A percentile compares a stretch with the other conserved stretches of the same genome.
These are phyloP conservation scores for Pichia sporocuriosa DNA, from an alignment of 805 yeast genomes.

Conservation along the genomic window DNA sequence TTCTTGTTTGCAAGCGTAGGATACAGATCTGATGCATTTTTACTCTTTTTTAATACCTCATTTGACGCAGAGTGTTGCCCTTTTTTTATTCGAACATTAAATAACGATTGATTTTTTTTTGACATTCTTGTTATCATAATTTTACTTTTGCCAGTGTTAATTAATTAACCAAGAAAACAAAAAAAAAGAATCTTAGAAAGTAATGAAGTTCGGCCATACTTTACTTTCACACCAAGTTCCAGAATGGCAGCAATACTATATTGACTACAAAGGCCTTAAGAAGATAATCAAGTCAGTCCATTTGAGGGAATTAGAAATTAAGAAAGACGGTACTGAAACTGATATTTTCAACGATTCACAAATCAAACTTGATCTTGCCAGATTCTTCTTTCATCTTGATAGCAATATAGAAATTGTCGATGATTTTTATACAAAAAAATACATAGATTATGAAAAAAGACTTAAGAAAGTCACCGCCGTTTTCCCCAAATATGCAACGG, in stretches of 20 bases:
- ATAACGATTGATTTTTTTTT: no score
- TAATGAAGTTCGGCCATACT: slow-evolving; percentile 79
- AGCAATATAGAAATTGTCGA: slow-evolving; percentile 78
- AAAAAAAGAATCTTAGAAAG: no score
- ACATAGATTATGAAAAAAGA: slow-evolving; percentile 66
- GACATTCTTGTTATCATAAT: no score
- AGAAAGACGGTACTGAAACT: slow-evolving; percentile 18
- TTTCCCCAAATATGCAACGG: slow-evolving; percentile 19
- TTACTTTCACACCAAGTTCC: slow-evolving; percentile 83
- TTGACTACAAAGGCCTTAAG: slow-evolving; percentile 82
- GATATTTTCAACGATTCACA: slow-evolving; percentile 36
- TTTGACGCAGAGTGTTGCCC: no score
- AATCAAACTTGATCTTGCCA: slow-evolving; percentile 44
- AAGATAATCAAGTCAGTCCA: slow-evolving; percentile 66
- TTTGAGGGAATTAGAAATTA: slow-evolving; percentile 33
- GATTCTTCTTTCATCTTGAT: slow-evolving; percentile 73
- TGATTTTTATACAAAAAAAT: slow-evolving; percentile 67
- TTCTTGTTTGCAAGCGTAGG: no score
- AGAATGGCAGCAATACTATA: slow-evolving; percentile 79
- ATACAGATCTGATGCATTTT: no score
- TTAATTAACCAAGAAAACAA: no score
- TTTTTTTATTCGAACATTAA: no score
- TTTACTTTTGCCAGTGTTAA: background rate
- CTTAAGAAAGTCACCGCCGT: slow-evolving; percentile 41
- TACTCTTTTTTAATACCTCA: no score